Base-by-base conservation (phyloP, 1,284 basidiomycete species). In the Tausonia pullulans region DNA sequence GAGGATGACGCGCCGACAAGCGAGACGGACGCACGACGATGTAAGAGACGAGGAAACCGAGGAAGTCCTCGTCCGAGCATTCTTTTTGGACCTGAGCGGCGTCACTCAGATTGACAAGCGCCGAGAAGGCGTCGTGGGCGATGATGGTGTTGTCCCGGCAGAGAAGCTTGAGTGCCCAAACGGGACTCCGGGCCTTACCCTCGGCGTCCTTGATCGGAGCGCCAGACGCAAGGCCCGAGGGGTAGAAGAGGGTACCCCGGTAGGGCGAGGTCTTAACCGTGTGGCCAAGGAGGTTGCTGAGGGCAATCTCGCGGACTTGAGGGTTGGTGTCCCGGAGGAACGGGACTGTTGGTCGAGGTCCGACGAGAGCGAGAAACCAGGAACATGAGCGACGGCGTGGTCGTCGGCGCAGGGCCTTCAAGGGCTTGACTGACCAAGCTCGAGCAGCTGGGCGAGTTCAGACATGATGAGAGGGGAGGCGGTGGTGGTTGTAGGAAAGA, bases 41-140 rank as follows among this genome's bases (percentile, higher is more conserved):
- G 76, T 97, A 97, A 0, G 90, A 87, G 1, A 91, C 86, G 45
- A 98, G 78, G 73, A 96, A 98, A 44, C 78, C 78, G 52, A 97
- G 77, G 74, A 95, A 98, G 0, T 82, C 77, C 0, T 81, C 76
- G 67, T 96, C 88, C 3, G 85, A 85, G 8, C 97, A 80, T 50
- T 86, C 79, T 3, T 83, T 76, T 4, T 85, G 80, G 6, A 94
- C 81, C 11, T 87, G 76, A 1, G 88, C 79, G 58, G 87, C 87
- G 77, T 96, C 94, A 0, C 91, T 88, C 52, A 98, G 82, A 78
- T 99, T 98, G 75, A 98, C 86, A 50, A 98, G 81, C 3, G 92
- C 91, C 69, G 88, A 86, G 74, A 98, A 88, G 0, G 95, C 95
- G 78, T 97, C 92, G 73, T 98, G 95, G 0, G 95, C 90, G 58